Conservation (phyloP, 768 basidiomycete genomes). For the Pilatotrama ljubarskyi region DNA sequence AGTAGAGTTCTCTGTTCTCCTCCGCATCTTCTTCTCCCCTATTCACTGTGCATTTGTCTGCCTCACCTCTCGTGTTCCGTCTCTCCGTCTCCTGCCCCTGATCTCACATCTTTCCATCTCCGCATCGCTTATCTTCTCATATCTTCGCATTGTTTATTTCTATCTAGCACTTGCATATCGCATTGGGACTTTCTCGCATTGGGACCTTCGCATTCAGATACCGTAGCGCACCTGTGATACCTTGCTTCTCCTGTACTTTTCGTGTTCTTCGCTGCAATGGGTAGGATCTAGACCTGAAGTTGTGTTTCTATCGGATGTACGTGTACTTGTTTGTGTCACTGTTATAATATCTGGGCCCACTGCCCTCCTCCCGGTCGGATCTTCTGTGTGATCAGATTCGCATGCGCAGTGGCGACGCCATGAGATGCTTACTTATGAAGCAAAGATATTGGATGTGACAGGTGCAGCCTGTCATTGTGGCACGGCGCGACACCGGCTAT, state of each 20-base stretch:
- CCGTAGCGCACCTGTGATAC: neutral
- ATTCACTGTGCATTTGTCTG: neutral
- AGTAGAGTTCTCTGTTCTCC: too few relatives aligned
- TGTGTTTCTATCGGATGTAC: conserved; percentile 3
- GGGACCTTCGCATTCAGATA: neutral
- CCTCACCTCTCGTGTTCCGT: neutral
- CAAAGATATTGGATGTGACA: too few relatives aligned
- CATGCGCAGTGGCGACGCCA: neutral
- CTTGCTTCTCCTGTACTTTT: neutral
- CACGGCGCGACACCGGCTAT: neutral
- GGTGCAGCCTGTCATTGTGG: too few relatives aligned
- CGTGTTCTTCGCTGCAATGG: neutral
- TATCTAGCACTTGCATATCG: neutral
- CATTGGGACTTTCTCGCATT: neutral
- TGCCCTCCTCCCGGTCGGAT: neutral
- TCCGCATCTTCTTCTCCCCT: neutral
- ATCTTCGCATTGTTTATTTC: neutral
- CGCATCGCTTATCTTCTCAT: neutral
- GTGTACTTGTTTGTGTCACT: neutral
- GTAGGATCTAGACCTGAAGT: neutral
- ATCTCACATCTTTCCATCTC: neutral
- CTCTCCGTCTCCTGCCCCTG: neutral
- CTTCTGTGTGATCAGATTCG: neutral
- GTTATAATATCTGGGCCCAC: neutral
- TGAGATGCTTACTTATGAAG: neutral